Base-by-base conservation (phyloP, 78 protist genomes). In the Speleostelium caveatum region DNA sequence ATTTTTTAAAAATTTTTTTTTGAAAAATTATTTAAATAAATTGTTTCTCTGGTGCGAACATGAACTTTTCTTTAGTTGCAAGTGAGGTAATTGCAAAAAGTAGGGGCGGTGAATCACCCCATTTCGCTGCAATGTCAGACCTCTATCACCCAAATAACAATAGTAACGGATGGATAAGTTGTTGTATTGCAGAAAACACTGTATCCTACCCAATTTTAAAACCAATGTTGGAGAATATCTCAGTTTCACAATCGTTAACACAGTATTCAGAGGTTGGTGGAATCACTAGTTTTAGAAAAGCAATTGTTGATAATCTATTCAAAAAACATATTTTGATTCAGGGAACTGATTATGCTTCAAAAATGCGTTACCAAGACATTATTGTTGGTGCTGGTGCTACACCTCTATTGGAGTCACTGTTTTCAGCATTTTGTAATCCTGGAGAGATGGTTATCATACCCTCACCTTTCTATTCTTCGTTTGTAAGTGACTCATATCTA, bases 401-500 rank as follows among this genome's bases (percentile, higher is more conserved):
- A 21, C 33, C 73, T 28, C 30, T 83, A 14, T 39, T 83, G 5
- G 91, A 83, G 28, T 63, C 45, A 21, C 2, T 69, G 21, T 83
- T 83, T 24, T 38, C 33, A 49, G 6, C 39, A 5, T 53, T 83
- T 30, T 83, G 77, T 60, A 65, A 83, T 28, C 12, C 33, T 14
- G 79, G 30, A 36, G 91, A 83, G 5, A 58, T 17, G 1, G 38
- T 61, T 41, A 69, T 83, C 2, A 83, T 83, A 10, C 91, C 91
- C 28, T 83, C 91, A 32, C 91, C 91, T 42, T 68, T 83, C 38
- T 83, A 83, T 30, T 71, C 68, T 32, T 39, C 91, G 22, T 83
- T 83, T 59, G 91, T 83, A 0, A 3, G 22, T 17, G 91, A 83
- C 33, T 68, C 91, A 4, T 41, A 17, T 14, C 22, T 41, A 8